Conservation (phyloP, 768 basidiomycete genomes). For the Leccinellum rugosiceps region DNA sequence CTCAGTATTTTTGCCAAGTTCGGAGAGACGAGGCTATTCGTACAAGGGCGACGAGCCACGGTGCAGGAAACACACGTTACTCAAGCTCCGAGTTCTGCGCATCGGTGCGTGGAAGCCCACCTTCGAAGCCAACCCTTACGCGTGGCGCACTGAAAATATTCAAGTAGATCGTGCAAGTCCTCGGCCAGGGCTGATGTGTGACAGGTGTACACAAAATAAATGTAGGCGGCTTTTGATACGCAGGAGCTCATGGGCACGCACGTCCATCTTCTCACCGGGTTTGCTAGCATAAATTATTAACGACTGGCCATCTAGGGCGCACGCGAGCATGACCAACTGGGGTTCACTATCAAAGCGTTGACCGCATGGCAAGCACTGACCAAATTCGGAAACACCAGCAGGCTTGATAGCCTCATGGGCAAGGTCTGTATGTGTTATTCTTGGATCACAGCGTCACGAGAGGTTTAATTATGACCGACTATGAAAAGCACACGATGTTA, state of each 20-base stretch:
- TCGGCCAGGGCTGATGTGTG: neutral
- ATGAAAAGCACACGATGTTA: neutral
- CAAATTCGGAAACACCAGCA: neutral
- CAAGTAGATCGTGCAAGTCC: neutral
- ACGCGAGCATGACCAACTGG: neutral
- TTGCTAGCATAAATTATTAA: neutral
- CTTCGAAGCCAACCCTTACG: neutral
- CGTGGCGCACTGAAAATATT: neutral
- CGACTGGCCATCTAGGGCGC: neutral
- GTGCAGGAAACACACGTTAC: neutral
- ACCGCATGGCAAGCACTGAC: neutral
- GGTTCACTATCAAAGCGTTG: neutral
- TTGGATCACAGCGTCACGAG: neutral
- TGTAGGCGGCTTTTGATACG: no score
- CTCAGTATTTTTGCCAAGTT: neutral
- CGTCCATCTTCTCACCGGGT: neutral
- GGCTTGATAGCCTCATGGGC: neutral
- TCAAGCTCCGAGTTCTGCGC: neutral
- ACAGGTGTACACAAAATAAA: neutral
- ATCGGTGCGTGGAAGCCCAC: neutral
- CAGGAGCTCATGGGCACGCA: neutral
- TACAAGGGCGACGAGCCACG: neutral
- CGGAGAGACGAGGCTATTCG: neutral
- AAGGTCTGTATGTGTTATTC: neutral
- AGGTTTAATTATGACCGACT: neutral